Base-by-base conservation (phyloP, 1,139 yeast species). In the Pichia sp. region DNA sequence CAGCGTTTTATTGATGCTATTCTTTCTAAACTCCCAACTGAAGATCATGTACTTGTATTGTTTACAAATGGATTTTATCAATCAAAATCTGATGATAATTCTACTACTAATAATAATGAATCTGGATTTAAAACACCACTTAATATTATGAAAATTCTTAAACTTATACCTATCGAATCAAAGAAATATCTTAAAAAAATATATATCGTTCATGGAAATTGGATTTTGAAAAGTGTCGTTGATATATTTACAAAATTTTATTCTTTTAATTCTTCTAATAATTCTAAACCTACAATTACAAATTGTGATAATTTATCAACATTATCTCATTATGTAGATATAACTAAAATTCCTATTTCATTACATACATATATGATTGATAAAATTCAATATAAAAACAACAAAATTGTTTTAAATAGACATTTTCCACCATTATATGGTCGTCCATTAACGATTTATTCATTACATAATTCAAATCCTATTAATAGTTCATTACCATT, bases 121-220 rank as follows among this genome's bases (percentile, higher is more conserved):
- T 42, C 45, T 21, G 35, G 39, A 16, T 40, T 54, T 13, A 50
- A 51, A 24, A 32, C 57, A 19, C 62, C 64, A 1, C 16, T 57
- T 25, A 56, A 54, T 35, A 38, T 60, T 41, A 66, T 89, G 35
- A 81, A 78, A 54, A 79, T 89, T 48, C 76, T 86, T 53, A 76
- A 83, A 50, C 65, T 74, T 52, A 72, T 91, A 35, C 78, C 89
- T n/a, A 69, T 72, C 16, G 70, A 72, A 13, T 68, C 72, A 40
- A 72, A 74, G 45, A 74, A 74, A 45, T 68, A 74, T 41, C 63
- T 88, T 40, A 66, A 67, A 40, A 80, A 78, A 53, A 68, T 87
- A 4, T 83, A 82, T 50, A 74, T 89, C 31, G 95, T 91, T 5
- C 97, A 91, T 61, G 96, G 89, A 54, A 82, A 86, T 40, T 88